Base-by-base conservation (phyloP, 108 stramenopile species). In the Fistulifera pelliculosa region DNA sequence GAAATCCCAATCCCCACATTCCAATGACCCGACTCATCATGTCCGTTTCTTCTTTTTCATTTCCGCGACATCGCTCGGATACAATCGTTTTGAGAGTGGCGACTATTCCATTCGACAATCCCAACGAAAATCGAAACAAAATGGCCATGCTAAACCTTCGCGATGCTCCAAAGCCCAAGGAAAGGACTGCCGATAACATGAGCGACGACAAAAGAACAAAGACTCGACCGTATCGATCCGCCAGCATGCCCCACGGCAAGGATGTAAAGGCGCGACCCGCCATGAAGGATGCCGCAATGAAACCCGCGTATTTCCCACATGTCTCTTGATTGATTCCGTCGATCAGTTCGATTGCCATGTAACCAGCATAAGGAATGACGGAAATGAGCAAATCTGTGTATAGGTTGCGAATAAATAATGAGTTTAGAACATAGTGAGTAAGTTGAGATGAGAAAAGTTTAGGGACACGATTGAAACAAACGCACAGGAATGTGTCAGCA, bases 311-410 rank as follows among this genome's bases (percentile, higher is more conserved):
- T 3, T 67, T 55, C 2, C 85, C 85, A 11, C 69, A 77, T 19
- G 54, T 71, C 55, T 84, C 81, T 16, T 61, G 53, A 27, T 45
- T 71, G 18, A 56, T 27, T 12, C 43, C 61, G 23, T 68, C 69
- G 0, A 80, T 54, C 18, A 74, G 40, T 38, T 69, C 48, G 25
- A 87, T 68, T 0, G 66, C 68, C 79, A 87, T 69, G 58, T 68
- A 83, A 0, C 79, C 85, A 1, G 70, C 60, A 50, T 87, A 87
- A 2, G 85, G 85, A 54, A 87, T 81, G 0, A 83, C 74, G 19
- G 62, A 67, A 7, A 83, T 40, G 56, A 69, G 42, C 0, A 58
- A 54, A 35, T 35, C 31, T 35, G 3, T 35, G 31, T 35, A 35
- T 3, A 35, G 6, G 31, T 35, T 8, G 8, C 31, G 8, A 35